Evolutionary conservation across 331 rosid genomes (phyloP), one percentile per base, ranked within the genome.

Genomic region (Acacia concinna): DNA sequence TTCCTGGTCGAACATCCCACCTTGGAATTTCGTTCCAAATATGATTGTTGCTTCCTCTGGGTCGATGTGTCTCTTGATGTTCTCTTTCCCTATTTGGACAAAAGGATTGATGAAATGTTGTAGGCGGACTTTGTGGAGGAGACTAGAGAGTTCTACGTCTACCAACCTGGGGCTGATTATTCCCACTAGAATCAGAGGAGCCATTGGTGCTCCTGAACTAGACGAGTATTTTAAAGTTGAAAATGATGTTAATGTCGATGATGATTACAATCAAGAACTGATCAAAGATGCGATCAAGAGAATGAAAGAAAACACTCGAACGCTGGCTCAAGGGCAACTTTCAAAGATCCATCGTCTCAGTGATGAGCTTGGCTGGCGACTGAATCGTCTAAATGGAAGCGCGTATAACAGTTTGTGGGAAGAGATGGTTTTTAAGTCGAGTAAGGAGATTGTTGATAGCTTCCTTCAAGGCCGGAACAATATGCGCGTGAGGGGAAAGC

Each of bases 31-130:
- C 69, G 69, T 20, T 49, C 57, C 57, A 49, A 49, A 49, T 49
- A 49, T 49, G 57, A 49, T 20, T 49, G 57, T 20, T 41, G 74
- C 20, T 69, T 69, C 74, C 20, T 69, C 1, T 69, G 74, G 74
- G 37, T 69, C 8, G 57, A 69, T 8, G 74, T 69, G 6, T 69
- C 74, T 14, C 9, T 43, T 4, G 37, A 51, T 27, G 57, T 69
- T 9, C 51, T 69, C 38, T 69, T 41, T 14, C 52, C 31, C 8
- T 43, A 52, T n/a, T 4, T 52, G 11, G 60, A 52, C 60, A 52
- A 52, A 52, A 52, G 60, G 62, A 6, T 54, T 0, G 62, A 54
- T 54, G 62, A 21, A 54, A 56, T 56, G 63, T 0, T 10, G 6
- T 30, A 56, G 5, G 30, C 63, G 23, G 63, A 31, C 2, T 21